phyloP scores from a whole-genome alignment of 2,329 filamentous ascomycete species.

The Gaeumannomyces tritici region DNA sequence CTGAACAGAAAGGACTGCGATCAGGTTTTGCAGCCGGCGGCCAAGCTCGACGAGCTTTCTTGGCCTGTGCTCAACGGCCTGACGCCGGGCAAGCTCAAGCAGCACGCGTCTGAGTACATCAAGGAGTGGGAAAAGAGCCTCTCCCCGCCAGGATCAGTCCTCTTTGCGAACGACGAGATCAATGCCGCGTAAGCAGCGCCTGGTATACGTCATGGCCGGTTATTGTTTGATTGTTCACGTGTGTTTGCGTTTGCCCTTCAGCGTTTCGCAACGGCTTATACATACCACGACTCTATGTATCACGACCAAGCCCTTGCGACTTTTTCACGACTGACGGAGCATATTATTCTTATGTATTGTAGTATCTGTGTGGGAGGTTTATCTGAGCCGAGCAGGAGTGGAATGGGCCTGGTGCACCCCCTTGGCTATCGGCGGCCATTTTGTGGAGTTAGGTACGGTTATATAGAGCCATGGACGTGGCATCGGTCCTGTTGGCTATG shows the following conservation, averaged over 20 bases:
- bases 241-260: neutral
- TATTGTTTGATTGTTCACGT: neutral
- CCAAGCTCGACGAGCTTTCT: slow-evolving; percentile 44
- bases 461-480: neutral
- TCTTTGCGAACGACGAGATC: slow-evolving; percentile 5
- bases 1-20: neutral
- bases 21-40: slow-evolving; percentile 16
- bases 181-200: neutral
- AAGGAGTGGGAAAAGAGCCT: slow-evolving; percentile 83
- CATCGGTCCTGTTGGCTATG: neutral
- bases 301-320: neutral
- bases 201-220: neutral
- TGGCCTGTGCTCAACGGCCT: slow-evolving; percentile 61
- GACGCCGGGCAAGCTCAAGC: slow-evolving; percentile 66
- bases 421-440: too few relatives aligned
- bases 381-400: neutral
- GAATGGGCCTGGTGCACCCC: too few relatives aligned
- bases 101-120: slow-evolving; percentile 78
- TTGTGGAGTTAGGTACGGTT: neutral
- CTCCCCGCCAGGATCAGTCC: slow-evolving; percentile 32
- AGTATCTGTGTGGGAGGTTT: neutral
- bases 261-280: neutral
- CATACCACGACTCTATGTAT: neutral
- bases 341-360: neutral
- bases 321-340: neutral